Evolutionary conservation across 192 early-diverging fungal genomes (phyloP).

Genomic region (Coemansia sp.): DNA sequence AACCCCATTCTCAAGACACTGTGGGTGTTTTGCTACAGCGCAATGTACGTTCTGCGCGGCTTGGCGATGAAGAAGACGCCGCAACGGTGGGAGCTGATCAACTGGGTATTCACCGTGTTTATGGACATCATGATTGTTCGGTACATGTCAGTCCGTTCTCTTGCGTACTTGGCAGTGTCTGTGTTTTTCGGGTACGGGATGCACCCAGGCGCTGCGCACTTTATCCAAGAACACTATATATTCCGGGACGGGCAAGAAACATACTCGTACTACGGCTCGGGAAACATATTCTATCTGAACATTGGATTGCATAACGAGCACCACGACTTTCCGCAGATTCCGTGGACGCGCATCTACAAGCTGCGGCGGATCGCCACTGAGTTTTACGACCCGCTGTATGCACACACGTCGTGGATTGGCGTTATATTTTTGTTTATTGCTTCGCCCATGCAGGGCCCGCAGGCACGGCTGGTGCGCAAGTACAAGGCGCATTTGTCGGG

Average conservation of each 20-base stretch:
- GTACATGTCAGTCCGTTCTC: slow-evolving; percentile 61
- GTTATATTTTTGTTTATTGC: slow-evolving; percentile 84
- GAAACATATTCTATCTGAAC: slow-evolving; percentile 88
- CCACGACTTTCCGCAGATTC: slow-evolving; percentile 89
- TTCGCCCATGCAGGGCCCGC: slow-evolving; percentile 70
- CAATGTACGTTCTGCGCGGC: slow-evolving; percentile 82
- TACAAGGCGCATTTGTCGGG: slow-evolving; percentile 71
- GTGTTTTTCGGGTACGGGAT: slow-evolving; percentile 81
- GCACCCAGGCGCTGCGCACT: slow-evolving; percentile 93
- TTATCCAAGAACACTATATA: slow-evolving; percentile 96
- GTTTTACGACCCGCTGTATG: slow-evolving; percentile 82
- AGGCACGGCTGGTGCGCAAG: slow-evolving; percentile 72
- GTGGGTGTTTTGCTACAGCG: slow-evolving; percentile 82
- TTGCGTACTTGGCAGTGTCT: slow-evolving; percentile 67
- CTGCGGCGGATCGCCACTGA: slow-evolving; percentile 79
- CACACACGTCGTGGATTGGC: slow-evolving; percentile 83
- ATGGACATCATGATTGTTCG: slow-evolving; percentile 61
- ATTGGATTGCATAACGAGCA: slow-evolving; percentile 98
- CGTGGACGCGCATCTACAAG: slow-evolving; percentile 84
- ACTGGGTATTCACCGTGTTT: slow-evolving; percentile 66
- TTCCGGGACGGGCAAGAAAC: slow-evolving; percentile 93
- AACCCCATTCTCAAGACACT: slow-evolving; percentile 67
- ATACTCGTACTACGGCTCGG: slow-evolving; percentile 93
- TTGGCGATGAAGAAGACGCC: slow-evolving; percentile 65
- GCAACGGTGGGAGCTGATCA: slow-evolving; percentile 77